Evolutionary conservation across 805 yeast species (phyloP), one percentile per base, ranked within the genome.

Genomic region (Saturnispora silvae): DNA sequence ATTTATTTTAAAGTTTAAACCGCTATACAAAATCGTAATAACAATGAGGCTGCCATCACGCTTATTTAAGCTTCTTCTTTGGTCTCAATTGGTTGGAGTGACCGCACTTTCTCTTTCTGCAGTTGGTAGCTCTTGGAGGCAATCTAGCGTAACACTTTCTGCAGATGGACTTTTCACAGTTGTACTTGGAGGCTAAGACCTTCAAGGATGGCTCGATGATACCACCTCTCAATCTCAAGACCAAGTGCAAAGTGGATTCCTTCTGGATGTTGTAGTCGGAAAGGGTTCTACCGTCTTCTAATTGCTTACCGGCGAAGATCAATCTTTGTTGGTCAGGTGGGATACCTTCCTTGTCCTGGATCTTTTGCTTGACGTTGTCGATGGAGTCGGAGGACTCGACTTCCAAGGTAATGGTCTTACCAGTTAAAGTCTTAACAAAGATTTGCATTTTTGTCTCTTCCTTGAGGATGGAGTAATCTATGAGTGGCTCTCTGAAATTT

Each of bases 41-140:
- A 19, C 33, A 37, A 40, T 40, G 36, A 13, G n/a, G 28, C 7
- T 15, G 6, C n/a, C 28, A 25, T 25, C 28, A 25, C 28, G 71
- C 66, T 71, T 73, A 87, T 78, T 87, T 86, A 68, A 85, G 79
- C 87, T 89, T 89, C 94, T 89, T 89, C 94, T 89, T 92, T 74
- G 97, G 97, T 79, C 98, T 86, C 72, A 92, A 84, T 78, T 92
- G 98, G 81, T 92, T 92, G 68, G 96, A 77, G 94, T 92, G 98
- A 65, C 98, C 98, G 75, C 98, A 92, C 81, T 92, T 92, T 85
- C 96, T 86, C 97, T 92, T 92, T 79, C 98, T 86, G 81, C 98
- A 92, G 96, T 92, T 92, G 72, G 97, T 92, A 61, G 98, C 98
- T 83, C 97, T 94, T 73, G 98, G 96, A 65, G 98, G 98, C 66